phyloP scores from a whole-genome alignment of 768 basidiomycete species.

The Collybiopsis confluens region DNA sequence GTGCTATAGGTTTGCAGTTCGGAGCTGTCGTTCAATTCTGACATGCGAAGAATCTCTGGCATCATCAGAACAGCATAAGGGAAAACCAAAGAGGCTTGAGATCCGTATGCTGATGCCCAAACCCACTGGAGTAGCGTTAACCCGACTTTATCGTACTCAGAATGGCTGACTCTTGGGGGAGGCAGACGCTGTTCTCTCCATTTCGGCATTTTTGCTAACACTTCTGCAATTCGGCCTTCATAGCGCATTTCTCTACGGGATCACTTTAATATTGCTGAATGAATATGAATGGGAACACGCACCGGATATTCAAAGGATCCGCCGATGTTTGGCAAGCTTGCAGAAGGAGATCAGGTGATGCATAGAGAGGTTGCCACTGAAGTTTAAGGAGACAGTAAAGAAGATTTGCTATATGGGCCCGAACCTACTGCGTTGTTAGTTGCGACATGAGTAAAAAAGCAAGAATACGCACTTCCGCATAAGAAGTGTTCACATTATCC shows the following conservation, averaged over 20 bases:
- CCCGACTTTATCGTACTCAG: slow-evolving; percentile 87
- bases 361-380: slow-evolving; percentile 68
- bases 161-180: slow-evolving; percentile 83
- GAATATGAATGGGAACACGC: slow-evolving; percentile 1
- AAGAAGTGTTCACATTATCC: slow-evolving; percentile 73
- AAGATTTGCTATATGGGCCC: slow-evolving; percentile 63
- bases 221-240: slow-evolving; percentile 49
- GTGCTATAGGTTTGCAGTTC: slow-evolving; percentile 81
- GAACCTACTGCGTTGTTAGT: slow-evolving; percentile 41
- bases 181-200: slow-evolving; percentile 78
- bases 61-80: slow-evolving; percentile 30
- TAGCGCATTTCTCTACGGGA: slow-evolving; percentile 48
- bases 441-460: slow-evolving; percentile 1
- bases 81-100: slow-evolving; percentile 45
- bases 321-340: slow-evolving; percentile 42
- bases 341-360: slow-evolving; percentile 50
- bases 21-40: slow-evolving; percentile 81
- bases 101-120: slow-evolving; percentile 71
- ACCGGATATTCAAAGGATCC: slow-evolving; percentile 68
- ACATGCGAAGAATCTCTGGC: slow-evolving; percentile 85
- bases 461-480: slow-evolving; percentile 63
- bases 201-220: slow-evolving; percentile 53
- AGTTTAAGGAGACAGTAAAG: slow-evolving; percentile 53
- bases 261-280: slow-evolving; percentile 1
- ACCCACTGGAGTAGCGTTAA: slow-evolving; percentile 80